Conservation (phyloP, 1,139 yeast genomes). For the Casaregolazyma lundiana region DNA sequence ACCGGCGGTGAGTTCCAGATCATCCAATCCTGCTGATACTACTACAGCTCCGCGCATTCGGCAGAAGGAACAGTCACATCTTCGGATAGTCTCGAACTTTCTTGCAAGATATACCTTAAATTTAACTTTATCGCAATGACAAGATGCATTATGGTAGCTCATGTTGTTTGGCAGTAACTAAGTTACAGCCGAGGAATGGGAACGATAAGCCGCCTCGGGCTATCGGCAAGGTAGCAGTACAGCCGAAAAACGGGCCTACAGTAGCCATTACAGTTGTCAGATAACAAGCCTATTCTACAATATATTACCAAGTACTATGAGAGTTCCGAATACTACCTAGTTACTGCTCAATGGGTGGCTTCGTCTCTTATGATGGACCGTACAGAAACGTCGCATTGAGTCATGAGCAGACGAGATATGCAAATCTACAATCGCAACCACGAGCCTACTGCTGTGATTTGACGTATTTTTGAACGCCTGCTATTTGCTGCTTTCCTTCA, state of each 20-base stretch:
- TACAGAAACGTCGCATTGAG: too few relatives aligned
- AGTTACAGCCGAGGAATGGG: not conserved
- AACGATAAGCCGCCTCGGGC: too few relatives aligned
- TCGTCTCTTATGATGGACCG: too few relatives aligned
- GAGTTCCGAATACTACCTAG: too few relatives aligned
- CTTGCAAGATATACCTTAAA: not conserved
- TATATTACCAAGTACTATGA: too few relatives aligned
- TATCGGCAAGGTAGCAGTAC: too few relatives aligned
- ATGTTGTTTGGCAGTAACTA: not conserved
- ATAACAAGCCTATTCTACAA: too few relatives aligned
- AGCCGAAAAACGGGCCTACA: too few relatives aligned
- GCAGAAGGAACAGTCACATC: not conserved
- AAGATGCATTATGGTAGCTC: not conserved
- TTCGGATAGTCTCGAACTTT: not conserved
- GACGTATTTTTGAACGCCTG: not conserved
- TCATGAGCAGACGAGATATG: too few relatives aligned
- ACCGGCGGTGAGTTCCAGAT: not conserved
- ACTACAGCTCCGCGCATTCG: not conserved
- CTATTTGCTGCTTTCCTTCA: not conserved
- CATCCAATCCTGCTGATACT: not conserved
- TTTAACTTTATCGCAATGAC: not conserved
- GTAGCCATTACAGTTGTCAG: too few relatives aligned
- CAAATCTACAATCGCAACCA: too few relatives aligned
- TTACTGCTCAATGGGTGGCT: too few relatives aligned
- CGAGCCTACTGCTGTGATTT: not conserved